Evolutionary conservation across 257 asterid species (phyloP).

Genomic region (Jacaranda mimosifolia): DNA sequence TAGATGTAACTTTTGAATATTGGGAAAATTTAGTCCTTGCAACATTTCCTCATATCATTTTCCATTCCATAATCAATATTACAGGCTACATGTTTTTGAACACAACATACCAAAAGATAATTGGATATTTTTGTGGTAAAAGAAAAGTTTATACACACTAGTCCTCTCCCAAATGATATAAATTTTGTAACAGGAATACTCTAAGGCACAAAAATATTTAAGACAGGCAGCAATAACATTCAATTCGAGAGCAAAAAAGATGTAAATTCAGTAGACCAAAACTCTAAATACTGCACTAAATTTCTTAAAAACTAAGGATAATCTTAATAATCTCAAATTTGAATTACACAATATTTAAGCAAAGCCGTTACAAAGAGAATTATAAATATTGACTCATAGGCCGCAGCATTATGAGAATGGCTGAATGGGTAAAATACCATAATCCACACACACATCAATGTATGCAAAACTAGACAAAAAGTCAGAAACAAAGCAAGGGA

Average conservation of each 20-base stretch:
- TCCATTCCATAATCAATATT: no score
- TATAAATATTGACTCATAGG: slow-evolving; percentile 17
- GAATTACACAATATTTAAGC: slow-evolving; percentile 10
- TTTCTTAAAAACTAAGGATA: slow-evolving; percentile 23
- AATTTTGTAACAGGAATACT: not conserved
- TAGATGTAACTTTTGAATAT: no score
- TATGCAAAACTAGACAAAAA: slow-evolving; percentile 21
- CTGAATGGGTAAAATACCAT: not conserved
- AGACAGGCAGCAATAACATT: not conserved
- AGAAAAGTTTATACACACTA: not conserved
- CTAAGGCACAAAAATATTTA: not conserved
- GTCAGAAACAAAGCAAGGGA: not conserved
- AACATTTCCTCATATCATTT: no score
- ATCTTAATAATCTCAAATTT: slow-evolving; percentile 21
- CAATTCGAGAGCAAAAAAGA: not conserved
- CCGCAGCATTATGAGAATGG: not conserved
- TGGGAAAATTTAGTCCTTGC: no score
- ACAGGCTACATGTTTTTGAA: not conserved
- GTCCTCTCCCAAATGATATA: not conserved
- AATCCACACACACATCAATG: slow-evolving; percentile 8
- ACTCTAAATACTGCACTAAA: not conserved
- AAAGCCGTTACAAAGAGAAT: slow-evolving; percentile 22
- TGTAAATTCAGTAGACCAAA: slow-evolving; percentile 12
- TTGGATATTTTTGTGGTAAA: not conserved
- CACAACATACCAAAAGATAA: not conserved